These are phyloP conservation scores for Plectosphaerella plurivora DNA, from an alignment of 2,329 filamentous ascomycete genomes.

Conservation along the genomic window DNA sequence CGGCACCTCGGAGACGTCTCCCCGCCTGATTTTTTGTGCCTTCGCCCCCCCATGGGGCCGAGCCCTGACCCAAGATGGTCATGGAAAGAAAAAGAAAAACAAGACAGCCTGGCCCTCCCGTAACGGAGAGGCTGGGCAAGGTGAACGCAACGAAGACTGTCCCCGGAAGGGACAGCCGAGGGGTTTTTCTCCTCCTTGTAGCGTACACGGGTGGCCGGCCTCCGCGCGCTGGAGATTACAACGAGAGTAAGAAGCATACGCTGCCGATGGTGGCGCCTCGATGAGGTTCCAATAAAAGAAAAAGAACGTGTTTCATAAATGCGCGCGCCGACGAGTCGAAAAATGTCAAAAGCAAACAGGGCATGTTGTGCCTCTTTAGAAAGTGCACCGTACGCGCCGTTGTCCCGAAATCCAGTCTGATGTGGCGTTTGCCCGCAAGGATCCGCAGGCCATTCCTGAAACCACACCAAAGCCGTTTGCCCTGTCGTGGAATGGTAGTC, in stretches of 20 bases:
- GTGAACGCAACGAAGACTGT: neutral
- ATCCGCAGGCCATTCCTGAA: neutral
- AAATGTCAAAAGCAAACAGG: neutral
- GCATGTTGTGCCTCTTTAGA: neutral
- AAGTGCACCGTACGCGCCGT: neutral
- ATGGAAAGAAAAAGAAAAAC: neutral
- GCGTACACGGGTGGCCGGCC: neutral
- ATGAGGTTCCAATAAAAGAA: too few species aligned
- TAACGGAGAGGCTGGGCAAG: neutral
- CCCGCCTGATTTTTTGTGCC: too few species aligned
- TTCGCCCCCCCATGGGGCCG: too few species aligned
- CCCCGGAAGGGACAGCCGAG: neutral
- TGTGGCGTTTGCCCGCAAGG: neutral
- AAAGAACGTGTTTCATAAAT: neutral
- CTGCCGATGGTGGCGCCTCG: neutral
- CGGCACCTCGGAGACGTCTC: too few species aligned
- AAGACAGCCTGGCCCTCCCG: neutral
- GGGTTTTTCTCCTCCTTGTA: neutral
- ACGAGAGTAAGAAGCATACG: neutral
- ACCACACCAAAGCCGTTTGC: neutral
- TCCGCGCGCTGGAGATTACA: neutral
- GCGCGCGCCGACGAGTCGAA: neutral
- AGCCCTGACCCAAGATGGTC: neutral
- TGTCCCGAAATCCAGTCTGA: neutral
- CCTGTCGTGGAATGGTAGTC: neutral